Percentiles rank a stretch among this genome's conserved stretches.
phyloP scores from a whole-genome alignment of 768 basidiomycete species.

The Russula brevipes region DNA sequence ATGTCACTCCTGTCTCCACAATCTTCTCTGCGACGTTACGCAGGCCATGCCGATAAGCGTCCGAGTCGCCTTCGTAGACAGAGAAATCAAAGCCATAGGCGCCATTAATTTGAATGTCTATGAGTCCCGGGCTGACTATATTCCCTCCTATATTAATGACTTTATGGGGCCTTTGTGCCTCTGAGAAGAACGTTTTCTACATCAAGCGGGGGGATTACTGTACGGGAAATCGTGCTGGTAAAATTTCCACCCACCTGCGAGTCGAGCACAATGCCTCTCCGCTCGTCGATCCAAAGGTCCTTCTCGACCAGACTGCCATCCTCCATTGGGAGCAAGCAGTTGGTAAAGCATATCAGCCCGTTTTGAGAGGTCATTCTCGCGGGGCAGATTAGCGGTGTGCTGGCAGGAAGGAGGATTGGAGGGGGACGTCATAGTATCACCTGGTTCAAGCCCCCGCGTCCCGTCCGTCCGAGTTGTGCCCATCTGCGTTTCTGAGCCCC shows the following conservation, averaged over 20 bases:
- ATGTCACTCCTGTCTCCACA: constrained; percentile 83
- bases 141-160: constrained; percentile 69
- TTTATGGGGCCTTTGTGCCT: constrained; percentile 54
- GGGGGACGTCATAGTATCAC: constrained; percentile 2
- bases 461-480: too few relatives aligned
- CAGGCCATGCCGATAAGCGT: constrained; percentile 62
- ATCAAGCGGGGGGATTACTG: constrained; percentile 4
- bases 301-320: constrained; percentile 69
- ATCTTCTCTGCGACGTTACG: constrained; percentile 68
- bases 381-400: background rate
- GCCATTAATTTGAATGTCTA: constrained; percentile 89
- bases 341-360: constrained; percentile 79
- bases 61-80: constrained; percentile 67
- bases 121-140: constrained; percentile 79
- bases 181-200: constrained; percentile 63
- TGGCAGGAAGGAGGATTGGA: background rate
- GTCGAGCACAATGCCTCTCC: constrained; percentile 67
- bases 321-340: constrained; percentile 74
- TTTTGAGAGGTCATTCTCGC: constrained; percentile 42
- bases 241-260: constrained; percentile 47
- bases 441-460: background rate
- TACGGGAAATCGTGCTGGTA: background rate
- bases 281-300: constrained; percentile 80
- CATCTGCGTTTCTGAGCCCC: too few relatives aligned
- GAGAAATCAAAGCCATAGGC: constrained; percentile 87